Base-by-base conservation (phyloP, 192 early-diverging fungal species). In the Coemansia sp. region DNA sequence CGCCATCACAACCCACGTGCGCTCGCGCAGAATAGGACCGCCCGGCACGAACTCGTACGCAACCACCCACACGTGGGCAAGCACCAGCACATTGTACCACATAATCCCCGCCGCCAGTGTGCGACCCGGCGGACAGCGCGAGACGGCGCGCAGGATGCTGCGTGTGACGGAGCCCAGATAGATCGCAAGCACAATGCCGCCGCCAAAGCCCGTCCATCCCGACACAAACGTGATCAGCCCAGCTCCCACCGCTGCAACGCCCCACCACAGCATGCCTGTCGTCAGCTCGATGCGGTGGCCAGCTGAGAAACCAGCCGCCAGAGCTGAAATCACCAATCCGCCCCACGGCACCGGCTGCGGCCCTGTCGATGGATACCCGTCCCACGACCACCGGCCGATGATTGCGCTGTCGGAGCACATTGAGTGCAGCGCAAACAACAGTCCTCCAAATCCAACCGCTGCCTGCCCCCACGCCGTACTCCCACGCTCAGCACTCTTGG, bases 31-130 rank as follows among this genome's bases (percentile, higher is more conserved):
- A 48, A 87, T 68, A 38, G 85, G 87, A 43, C 92, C 92, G 44
- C 87, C 92, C 12, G 92, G 92, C 20, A 93, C 92, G 84, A 93
- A 93, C 57, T 86, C 92, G 55, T 93, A 93, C 5, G 92, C 92
- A 7, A 93, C 92, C 5, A 88, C 87, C 90, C 90, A 93, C 7
- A 92, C 89, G 55, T 92, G 90, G 9, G 84, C 90, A 16, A 93
- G 74, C 51, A 88, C 88, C 22, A 93, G 71, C 9, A 91, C 62
- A 71, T 90, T 92, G 71, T 92, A 92, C 62, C 81, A 80, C 67
- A 91, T 70, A 69, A 87, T 86, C 7, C 83, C 77, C 16, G 85
- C 74, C 5, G 87, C 72, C 38, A 90, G 77, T 39, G 92, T 91
- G 58, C 84, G 86, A 14, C 89, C 90, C 2, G 90, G 88, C 37